Evolutionary conservation across 2,329 filamentous ascomycete species (phyloP), one percentile per base, ranked within the genome.

Genomic region (Lachnellula arida): DNA sequence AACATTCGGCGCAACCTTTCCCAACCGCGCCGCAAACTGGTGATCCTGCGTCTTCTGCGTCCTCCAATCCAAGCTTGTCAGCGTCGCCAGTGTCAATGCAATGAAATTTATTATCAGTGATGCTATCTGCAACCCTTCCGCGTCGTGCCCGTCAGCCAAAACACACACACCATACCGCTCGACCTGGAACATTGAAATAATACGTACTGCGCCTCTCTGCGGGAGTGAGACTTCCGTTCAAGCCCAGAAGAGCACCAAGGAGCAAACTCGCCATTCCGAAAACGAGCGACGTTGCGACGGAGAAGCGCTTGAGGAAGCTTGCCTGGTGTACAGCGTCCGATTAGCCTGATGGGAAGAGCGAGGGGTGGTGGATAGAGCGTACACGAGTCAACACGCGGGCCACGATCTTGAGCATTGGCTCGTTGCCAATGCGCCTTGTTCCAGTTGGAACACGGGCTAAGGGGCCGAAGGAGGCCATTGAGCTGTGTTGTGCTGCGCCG

Each of bases 241-340:
- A 19, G 39, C 55, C 61, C 12, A 57, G 60, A 12, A 60, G 19
- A 0, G 65, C 60, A 19, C 56, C 56, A 4, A 67, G 23, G 4
- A 67, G 51, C 2, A 66, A 34, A 1, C 57, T 57, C 3, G 50
- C 54, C 0, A 57, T 48, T 0, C 64, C 66, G 4, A 67, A 51
- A 1, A 50, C 17, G 1, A 67, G 60, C 17, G 65, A 62, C 1
- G 57, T 19, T 17, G 58, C 46, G 23, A 67, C 65, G 0, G 60
- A 59, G 55, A 65, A 59, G 6, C 64, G 64, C 58, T 67, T 67
- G 62, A 63, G 65, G 56, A 66, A 65, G n/a, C n/a, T n/a, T 44
- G 42, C 4, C 19, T 44, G 7, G 19, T 5, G 19, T 40, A 15
- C 14, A 17, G 15, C 17, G 15, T 40, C 37, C 6, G 3, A 5